Conservation (phyloP, 495 filamentous ascomycete species). For the Lophiostoma macrostomum region DNA sequence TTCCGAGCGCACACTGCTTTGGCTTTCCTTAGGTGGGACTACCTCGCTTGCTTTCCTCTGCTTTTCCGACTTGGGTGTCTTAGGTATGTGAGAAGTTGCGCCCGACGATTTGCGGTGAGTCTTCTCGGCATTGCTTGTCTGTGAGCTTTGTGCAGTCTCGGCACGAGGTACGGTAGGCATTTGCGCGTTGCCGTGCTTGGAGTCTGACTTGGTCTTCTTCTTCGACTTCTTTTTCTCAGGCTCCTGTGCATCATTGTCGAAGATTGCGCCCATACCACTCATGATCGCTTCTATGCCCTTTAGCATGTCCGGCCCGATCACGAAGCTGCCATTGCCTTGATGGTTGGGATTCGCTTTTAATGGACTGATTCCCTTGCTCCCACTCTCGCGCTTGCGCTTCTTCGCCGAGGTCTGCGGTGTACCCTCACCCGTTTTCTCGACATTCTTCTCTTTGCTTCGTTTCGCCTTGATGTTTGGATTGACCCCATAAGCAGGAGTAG, state of each 20-base stretch:
- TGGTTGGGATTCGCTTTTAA: not conserved
- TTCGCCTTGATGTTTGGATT: not conserved
- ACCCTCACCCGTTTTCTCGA: not conserved
- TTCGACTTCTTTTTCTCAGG: not conserved
- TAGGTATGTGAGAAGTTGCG: no score
- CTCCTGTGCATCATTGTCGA: not conserved
- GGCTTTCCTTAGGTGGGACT: not conserved
- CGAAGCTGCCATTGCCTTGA: not conserved
- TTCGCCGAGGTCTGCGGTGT: not conserved
- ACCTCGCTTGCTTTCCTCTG: no score
- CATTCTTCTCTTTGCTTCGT: conserved; percentile 2
- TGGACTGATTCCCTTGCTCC: not conserved
- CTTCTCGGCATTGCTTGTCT: not conserved
- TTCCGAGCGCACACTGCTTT: not conserved
- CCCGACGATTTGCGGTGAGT: no score
- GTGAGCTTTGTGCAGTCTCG: not conserved
- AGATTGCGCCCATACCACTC: not conserved
- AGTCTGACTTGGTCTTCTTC: conserved; percentile 3
- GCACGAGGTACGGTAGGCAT: not conserved
- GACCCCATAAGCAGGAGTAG: not conserved
- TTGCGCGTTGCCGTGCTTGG: not conserved
- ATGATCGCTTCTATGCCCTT: not conserved
- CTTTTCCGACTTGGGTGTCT: no score
- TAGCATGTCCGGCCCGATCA: conserved; percentile 4
- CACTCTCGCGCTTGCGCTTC: conserved; percentile 17